Percentiles rank a stretch among this genome's conserved stretches.
Evolutionary conservation across 768 basidiomycete genomes (phyloP).

Genomic region (Mrakia blollopis): DNA sequence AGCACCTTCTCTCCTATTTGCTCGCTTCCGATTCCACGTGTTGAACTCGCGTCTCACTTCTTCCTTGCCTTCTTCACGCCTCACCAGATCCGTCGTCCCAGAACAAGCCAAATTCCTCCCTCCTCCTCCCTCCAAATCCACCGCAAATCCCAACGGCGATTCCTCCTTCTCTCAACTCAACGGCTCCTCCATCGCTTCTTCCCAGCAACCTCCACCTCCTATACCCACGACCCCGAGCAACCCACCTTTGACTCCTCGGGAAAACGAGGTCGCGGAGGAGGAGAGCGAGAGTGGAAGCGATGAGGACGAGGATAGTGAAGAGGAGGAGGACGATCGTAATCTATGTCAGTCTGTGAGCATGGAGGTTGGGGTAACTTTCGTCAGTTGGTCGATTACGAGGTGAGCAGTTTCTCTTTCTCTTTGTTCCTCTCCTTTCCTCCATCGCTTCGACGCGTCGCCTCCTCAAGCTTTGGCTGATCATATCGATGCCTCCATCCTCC

Average conservation of each 20-base stretch:
- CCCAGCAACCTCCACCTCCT: not conserved
- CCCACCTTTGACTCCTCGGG: not conserved
- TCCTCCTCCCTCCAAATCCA: not conserved
- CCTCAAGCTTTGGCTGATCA: not conserved
- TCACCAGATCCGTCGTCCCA: not conserved
- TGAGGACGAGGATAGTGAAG: not conserved
- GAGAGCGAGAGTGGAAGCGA: not conserved
- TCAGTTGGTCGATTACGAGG: conserved; percentile 5
- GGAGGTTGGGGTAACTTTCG: conserved; percentile 5
- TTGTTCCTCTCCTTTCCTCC: not conserved
- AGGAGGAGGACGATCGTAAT: not conserved
- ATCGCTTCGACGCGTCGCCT: not conserved
- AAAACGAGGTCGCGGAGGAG: not conserved
- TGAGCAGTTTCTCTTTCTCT: not conserved
- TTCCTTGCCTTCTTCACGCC: too few species aligned
- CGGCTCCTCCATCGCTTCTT: not conserved
- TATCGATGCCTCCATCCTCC: not conserved
- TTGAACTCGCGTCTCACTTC: not conserved
- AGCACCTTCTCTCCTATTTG: too few species aligned
- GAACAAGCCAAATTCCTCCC: not conserved
- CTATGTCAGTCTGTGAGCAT: conserved; percentile 3
- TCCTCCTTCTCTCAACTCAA: not conserved
- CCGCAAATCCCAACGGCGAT: not conserved
- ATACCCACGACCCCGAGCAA: not conserved
- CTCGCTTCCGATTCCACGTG: too few species aligned